Conservation (phyloP, 768 basidiomycete genomes). For the Rhizopogon vulgaris region DNA sequence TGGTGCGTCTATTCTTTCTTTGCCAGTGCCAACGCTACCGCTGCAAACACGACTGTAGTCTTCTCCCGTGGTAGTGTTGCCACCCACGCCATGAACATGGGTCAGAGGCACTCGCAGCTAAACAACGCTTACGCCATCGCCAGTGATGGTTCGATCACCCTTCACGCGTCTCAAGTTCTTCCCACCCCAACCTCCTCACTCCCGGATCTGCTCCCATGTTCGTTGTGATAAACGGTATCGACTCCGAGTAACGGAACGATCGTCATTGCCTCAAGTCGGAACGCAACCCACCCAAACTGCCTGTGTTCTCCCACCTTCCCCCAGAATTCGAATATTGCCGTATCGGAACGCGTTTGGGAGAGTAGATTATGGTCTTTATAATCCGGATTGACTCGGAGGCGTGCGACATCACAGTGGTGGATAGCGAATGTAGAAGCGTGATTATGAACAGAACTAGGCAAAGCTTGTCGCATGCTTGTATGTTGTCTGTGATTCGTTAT, state of each 20-base stretch:
- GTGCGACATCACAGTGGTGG: neutral
- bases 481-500: too few relatives aligned
- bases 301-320: constrained; percentile 30
- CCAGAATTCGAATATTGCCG: constrained; percentile 36
- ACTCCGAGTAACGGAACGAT: constrained; percentile 75
- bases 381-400: neutral
- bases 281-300: constrained; percentile 45
- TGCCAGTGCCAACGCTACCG: constrained; percentile 69
- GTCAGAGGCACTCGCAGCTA: constrained; percentile 74
- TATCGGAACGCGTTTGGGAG: constrained; percentile 25
- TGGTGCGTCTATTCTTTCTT: neutral
- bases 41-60: constrained; percentile 68
- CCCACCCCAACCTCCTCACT: constrained; percentile 79
- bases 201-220: constrained; percentile 85
- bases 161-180: constrained; percentile 79
- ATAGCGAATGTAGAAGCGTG: neutral
- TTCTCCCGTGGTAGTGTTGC: constrained; percentile 82
- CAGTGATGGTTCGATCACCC: constrained; percentile 63
- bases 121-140: constrained; percentile 83
- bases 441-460: too few relatives aligned
- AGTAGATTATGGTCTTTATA: constrained; percentile 6
- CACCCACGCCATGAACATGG: constrained; percentile 86
- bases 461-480: too few relatives aligned
- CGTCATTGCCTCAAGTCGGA: constrained; percentile 65
- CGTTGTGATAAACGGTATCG: constrained; percentile 77